A percentile compares a stretch with the other conserved stretches of the same genome.
Conservation (phyloP, 495 filamentous ascomycete genomes). For the Penicilliopsis zonata region DNA sequence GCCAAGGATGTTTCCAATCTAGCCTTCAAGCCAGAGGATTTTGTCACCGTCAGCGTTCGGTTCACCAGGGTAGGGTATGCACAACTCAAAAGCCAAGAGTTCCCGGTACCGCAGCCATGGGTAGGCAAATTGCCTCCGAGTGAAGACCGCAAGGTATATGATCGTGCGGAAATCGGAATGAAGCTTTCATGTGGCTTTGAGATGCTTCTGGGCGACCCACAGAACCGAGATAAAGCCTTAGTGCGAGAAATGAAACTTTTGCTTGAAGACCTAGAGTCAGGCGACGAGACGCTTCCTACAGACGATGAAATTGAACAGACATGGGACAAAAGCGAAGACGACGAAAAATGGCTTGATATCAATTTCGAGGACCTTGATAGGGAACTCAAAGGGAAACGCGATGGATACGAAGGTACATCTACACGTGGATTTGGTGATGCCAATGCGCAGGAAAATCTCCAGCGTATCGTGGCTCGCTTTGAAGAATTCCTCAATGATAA, state of each 20-base stretch:
- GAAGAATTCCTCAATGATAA: constrained; percentile 91
- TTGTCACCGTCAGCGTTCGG: constrained; percentile 62
- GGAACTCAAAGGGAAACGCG: constrained; percentile 51
- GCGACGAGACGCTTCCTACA: constrained; percentile 49
- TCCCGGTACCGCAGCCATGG: constrained; percentile 57
- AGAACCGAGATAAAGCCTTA: constrained; percentile 48
- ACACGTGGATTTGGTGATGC: constrained; percentile 60
- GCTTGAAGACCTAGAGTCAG: constrained; percentile 58
- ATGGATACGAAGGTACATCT: constrained; percentile 14
- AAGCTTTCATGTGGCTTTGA: constrained; percentile 86
- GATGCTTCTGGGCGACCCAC: constrained; percentile 60
- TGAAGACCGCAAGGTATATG: constrained; percentile 24
- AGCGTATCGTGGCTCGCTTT: constrained; percentile 82
- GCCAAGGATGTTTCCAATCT: constrained; percentile 31
- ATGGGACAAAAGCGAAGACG: constrained; percentile 62
- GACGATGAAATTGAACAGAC: constrained; percentile 52
- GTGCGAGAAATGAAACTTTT: constrained; percentile 64
- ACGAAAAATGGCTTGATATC: constrained; percentile 90
- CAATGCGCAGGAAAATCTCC: constrained; percentile 67
- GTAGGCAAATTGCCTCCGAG: constrained; percentile 20
- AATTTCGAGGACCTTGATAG: constrained; percentile 78
- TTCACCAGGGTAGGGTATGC: constrained; percentile 88
- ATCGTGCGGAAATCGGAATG: constrained; percentile 65
- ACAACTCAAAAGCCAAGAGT: constrained; percentile 85
- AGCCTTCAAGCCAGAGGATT: constrained; percentile 60